Percentiles rank a stretch among this genome's conserved stretches.
Conservation (phyloP, 768 basidiomycete genomes). For the Kondoa subrosea region DNA sequence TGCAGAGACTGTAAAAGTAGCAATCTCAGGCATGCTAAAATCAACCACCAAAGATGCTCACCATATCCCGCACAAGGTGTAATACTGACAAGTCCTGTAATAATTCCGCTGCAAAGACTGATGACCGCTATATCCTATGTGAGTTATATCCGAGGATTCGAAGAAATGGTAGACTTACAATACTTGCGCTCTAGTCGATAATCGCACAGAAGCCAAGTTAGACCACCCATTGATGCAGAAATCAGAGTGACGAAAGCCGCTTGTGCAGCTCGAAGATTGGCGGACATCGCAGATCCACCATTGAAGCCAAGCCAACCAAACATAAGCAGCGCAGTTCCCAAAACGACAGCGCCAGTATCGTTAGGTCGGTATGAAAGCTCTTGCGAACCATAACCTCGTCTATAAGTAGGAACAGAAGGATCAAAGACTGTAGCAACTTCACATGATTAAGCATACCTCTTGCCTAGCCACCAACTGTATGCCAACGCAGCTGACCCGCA, state of each 20-base stretch:
- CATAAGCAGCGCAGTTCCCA: constrained; percentile 89
- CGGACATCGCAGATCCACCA: constrained; percentile 70
- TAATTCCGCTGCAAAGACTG: constrained; percentile 75
- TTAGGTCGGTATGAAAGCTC: constrained; percentile 84
- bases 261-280: constrained; percentile 67
- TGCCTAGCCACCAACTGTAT: too few species aligned
- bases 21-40: constrained; percentile 54
- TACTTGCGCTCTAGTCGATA: constrained; percentile 37
- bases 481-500: too few species aligned
- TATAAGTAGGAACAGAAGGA: constrained; percentile 68
- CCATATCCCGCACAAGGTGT: constrained; percentile 76
- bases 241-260: constrained; percentile 86
- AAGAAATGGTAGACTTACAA: not conserved
- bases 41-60: too few species aligned
- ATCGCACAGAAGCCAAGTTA: constrained; percentile 82
- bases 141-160: not conserved
- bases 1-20: not conserved
- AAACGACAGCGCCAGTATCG: constrained; percentile 73
- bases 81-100: constrained; percentile 65
- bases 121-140: constrained; percentile 58
- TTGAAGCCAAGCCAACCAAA: constrained; percentile 46
- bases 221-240: constrained; percentile 63
- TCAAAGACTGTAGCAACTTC: constrained; percentile 78
- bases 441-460: too few species aligned
- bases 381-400: constrained; percentile 83